A percentile compares a stretch with the other conserved stretches of the same genome.
These are phyloP conservation scores for Chlorella vulgaris DNA, from an alignment of 139 green algal species.

Conservation along the genomic window DNA sequence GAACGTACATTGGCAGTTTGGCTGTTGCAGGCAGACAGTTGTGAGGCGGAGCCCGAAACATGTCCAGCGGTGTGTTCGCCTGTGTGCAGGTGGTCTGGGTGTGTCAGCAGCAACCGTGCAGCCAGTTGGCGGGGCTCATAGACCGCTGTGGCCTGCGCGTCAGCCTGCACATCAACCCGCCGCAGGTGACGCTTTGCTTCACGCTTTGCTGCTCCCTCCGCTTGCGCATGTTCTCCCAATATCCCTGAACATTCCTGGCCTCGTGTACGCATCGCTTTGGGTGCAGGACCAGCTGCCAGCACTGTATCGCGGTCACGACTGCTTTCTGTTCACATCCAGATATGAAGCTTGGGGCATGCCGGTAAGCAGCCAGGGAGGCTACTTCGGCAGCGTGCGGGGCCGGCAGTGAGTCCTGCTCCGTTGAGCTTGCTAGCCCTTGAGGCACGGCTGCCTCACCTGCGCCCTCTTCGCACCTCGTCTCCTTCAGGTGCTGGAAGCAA, in stretches of 20 bases:
- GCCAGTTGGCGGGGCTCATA: constrained; percentile 41
- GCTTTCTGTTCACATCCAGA: constrained; percentile 66
- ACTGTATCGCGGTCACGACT: constrained; percentile 69
- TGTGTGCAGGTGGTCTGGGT: constrained; percentile 65
- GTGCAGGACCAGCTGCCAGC: constrained; percentile 58
- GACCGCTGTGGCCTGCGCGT: constrained; percentile 45
- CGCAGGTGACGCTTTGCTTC: constrained; percentile 29
- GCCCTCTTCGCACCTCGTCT: not conserved
- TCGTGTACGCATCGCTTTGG: no score
- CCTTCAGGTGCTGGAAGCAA: constrained; percentile 60
- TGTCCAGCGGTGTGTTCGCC: no score
- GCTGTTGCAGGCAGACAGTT: no score
- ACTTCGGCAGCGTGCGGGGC: no score
- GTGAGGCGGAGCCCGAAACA: no score
- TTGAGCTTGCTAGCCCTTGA: not conserved
- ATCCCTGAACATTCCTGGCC: no score
- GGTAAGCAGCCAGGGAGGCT: constrained; percentile 44
- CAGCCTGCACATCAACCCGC: constrained; percentile 43
- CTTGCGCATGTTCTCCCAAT: no score
- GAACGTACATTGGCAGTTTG: no score
- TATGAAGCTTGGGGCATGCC: constrained; percentile 83
- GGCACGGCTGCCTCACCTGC: not conserved
- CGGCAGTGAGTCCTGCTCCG: no score
- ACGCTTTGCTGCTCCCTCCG: no score
- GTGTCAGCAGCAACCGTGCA: constrained; percentile 51